These are phyloP conservation scores for Monosporascus cannonballus DNA, from an alignment of 2,329 filamentous ascomycete species.

Conservation along the genomic window DNA sequence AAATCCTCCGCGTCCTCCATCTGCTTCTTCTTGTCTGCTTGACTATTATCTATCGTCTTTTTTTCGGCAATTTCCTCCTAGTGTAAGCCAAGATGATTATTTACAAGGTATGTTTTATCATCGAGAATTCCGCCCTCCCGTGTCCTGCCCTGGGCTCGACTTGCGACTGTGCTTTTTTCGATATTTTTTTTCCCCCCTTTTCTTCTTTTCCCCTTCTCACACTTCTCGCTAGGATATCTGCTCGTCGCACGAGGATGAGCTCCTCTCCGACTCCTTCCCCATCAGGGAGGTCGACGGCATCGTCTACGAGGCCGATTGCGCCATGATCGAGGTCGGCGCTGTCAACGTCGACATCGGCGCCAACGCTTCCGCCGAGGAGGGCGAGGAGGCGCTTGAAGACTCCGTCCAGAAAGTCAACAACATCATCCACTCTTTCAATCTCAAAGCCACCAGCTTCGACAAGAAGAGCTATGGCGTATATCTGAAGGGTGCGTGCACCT, in stretches of 20 bases:
- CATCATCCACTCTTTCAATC: conserved; percentile 86
- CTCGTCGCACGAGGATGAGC: conserved; percentile 70
- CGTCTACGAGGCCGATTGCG: conserved; percentile 87
- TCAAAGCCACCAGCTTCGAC: conserved; percentile 71
- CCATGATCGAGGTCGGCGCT: conserved; percentile 75
- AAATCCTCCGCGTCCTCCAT: conserved; percentile 6
- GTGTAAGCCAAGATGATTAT: conserved; percentile 60
- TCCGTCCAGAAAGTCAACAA: conserved; percentile 74
- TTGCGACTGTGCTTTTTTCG: background rate
- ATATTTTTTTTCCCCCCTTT: background rate
- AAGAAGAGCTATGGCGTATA: conserved; percentile 81
- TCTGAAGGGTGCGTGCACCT: conserved; percentile 65
- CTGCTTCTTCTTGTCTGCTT: conserved; percentile 7
- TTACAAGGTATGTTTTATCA: conserved; percentile 50
- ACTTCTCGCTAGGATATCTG: conserved; percentile 68
- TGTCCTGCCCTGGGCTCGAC: background rate
- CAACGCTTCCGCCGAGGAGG: conserved; percentile 94
- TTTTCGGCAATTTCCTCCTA: conserved; percentile 12
- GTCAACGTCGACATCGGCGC: conserved; percentile 81
- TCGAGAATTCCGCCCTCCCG: background rate
- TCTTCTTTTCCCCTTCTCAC: background rate
- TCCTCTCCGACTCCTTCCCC: conserved; percentile 92
- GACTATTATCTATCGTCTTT: conserved; percentile 4
- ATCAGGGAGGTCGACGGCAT: conserved; percentile 73
- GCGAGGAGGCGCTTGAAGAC: conserved; percentile 70